Percentiles rank a stretch among this genome's conserved stretches.
These are phyloP conservation scores for Russula earlei DNA, from an alignment of 768 basidiomycete genomes.

Conservation along the genomic window DNA sequence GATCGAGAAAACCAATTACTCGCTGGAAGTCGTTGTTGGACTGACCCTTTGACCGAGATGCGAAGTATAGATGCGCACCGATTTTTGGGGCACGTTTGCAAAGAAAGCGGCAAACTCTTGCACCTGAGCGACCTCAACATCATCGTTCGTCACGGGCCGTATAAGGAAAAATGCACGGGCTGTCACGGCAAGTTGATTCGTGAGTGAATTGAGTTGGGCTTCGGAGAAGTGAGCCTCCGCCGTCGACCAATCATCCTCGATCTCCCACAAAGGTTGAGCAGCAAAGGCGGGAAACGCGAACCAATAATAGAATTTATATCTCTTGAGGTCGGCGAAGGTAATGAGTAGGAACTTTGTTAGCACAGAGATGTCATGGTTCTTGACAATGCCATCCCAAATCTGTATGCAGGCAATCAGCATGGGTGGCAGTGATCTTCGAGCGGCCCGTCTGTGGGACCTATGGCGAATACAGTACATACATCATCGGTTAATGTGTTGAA, in stretches of 20 bases:
- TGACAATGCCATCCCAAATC: conserved; percentile 61
- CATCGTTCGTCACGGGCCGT: conserved; percentile 27
- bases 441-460: neutral
- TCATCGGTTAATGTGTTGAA: conserved; percentile 66
- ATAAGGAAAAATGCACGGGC: conserved; percentile 56
- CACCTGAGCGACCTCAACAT: conserved; percentile 39
- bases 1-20: conserved; percentile 43
- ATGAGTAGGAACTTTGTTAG: conserved; percentile 81
- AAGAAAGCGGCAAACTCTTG: conserved; percentile 55
- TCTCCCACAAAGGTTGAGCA: conserved; percentile 85
- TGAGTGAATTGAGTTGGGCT: conserved; percentile 32
- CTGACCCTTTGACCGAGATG: neutral
- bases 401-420: conserved; percentile 23
- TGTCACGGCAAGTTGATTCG: conserved; percentile 36
- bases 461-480: conserved; percentile 32
- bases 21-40: conserved; percentile 18
- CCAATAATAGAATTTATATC: conserved; percentile 97
- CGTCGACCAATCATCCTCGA: conserved; percentile 50
- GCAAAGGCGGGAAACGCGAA: conserved; percentile 93
- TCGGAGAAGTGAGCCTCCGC: conserved; percentile 38
- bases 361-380: conserved; percentile 41
- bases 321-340: conserved; percentile 95
- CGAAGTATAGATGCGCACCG: conserved; percentile 31
- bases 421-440: too few species aligned
- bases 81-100: conserved; percentile 31